These are phyloP conservation scores for Chimonanthus salicifolius DNA, from an alignment of 164 flowering plant genomes.

Conservation along the genomic window DNA sequence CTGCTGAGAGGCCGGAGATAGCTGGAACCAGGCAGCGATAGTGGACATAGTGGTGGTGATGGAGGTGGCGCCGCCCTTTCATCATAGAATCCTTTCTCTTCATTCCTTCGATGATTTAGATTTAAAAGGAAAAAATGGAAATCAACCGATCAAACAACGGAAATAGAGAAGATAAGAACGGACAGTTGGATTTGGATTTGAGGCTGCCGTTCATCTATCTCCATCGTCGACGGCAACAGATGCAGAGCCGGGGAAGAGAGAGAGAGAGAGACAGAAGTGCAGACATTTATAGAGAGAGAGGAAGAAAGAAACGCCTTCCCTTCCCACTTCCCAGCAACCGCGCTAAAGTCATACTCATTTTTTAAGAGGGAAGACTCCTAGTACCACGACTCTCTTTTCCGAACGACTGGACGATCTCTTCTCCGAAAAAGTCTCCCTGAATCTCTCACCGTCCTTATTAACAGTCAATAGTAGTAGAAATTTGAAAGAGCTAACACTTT, in stretches of 20 bases:
- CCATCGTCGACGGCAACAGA: not conserved
- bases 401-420: too few species aligned
- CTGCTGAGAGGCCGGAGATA: constrained; percentile 18
- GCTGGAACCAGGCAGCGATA: constrained; percentile 28
- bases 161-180: too few species aligned
- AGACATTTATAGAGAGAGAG: not conserved
- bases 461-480: too few species aligned
- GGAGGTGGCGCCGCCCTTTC: constrained; percentile 13
- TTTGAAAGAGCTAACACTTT: too few species aligned
- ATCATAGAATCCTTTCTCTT: not conserved
- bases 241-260: not conserved
- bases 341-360: not conserved
- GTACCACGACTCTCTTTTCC: not conserved
- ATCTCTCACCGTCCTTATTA: too few species aligned
- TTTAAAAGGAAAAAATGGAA: too few species aligned
- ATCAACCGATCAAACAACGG: too few species aligned
- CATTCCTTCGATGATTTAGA: not conserved
- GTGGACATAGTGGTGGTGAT: not conserved
- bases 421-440: too few species aligned
- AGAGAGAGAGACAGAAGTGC: not conserved
- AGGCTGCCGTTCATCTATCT: not conserved
- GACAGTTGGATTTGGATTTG: not conserved
- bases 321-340: not conserved
- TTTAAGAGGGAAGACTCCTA: not conserved
- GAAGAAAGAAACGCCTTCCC: not conserved